Evolutionary conservation across 345 rosid genomes (phyloP), one percentile per base, ranked within the genome.

Genomic region (Luvunga scandens): DNA sequence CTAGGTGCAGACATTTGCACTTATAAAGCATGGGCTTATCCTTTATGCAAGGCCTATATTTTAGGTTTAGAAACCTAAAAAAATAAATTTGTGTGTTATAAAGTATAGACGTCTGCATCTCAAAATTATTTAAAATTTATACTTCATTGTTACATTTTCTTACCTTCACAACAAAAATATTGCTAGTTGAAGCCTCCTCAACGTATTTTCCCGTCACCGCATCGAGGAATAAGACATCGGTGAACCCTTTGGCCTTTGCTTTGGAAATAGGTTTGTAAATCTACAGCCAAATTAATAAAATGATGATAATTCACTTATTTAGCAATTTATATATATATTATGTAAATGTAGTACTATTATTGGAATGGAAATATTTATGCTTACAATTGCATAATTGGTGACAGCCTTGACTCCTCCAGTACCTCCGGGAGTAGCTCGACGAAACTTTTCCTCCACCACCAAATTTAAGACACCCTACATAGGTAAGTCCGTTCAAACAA

Each of bases 241-340:
- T 81, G 83, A 87, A 93, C 34, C 97, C 95, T 6, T 82, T 81
- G 45, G 89, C 83, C 80, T 88, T 94, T 71, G 98, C 98, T 63
- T 84, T 80, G 12, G 66, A 4, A 42, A 86, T 33, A 38, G 90
- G 66, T 72, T 88, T 86, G 72, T 87, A 59, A 73, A 86, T 82
- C 96, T 90, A 71, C 50, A 67, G 24, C 3, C 60, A 53, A 53
- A 53, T 53, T 53, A 18, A 53, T 53, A 18, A 53, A 53, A 53
- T 1, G 22, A 53, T 18, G 22, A 53, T 53, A 13, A 45, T 45
- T 45, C 66, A 65, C 18, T 14, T 39, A 19, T 33, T 9, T 34
- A 33, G 9, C 8, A 66, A 33, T 64, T 16, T 63, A 6, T 30
- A 5, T n/a, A n/a, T 27, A 62, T 62, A 14, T 4, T 6, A 28